phyloP scores from a whole-genome alignment of 345 rosid genomes.

The Pugionium dolabratum region DNA sequence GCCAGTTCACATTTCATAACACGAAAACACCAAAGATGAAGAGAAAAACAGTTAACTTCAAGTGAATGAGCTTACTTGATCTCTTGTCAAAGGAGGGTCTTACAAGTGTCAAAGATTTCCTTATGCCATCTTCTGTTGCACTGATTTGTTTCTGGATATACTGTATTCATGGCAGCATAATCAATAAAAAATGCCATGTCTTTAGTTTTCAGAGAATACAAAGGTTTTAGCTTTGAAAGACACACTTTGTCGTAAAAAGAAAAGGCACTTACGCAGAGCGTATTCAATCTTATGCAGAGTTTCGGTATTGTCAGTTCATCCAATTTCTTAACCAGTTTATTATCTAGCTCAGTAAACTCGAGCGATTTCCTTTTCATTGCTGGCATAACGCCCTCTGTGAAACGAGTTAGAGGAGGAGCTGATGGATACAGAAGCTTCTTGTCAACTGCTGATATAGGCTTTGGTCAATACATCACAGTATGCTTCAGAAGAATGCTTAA shows the following conservation, averaged over 20 bases:
- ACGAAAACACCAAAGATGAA: slow-evolving; percentile 17
- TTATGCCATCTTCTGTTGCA: slow-evolving; percentile 70
- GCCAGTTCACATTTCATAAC: slow-evolving; percentile 18
- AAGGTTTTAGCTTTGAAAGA: slow-evolving; percentile 25
- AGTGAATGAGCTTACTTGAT: slow-evolving; percentile 35
- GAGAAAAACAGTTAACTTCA: slow-evolving; percentile 41
- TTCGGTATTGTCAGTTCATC: slow-evolving; percentile 66
- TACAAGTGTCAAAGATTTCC: slow-evolving; percentile 69
- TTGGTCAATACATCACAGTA: slow-evolving; percentile 29
- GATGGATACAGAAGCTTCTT: slow-evolving; percentile 70
- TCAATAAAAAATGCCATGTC: not conserved
- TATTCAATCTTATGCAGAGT: slow-evolving; percentile 84
- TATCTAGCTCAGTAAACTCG: slow-evolving; percentile 55
- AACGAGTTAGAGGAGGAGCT: slow-evolving; percentile 94
- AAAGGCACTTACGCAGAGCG: slow-evolving; percentile 69
- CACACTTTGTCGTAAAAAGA: not conserved
- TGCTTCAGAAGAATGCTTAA: slow-evolving; percentile 2
- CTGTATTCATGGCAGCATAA: slow-evolving; percentile 45
- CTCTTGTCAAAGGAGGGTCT: slow-evolving; percentile 43
- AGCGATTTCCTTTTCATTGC: slow-evolving; percentile 61
- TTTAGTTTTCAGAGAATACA: not conserved
- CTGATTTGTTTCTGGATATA: slow-evolving; percentile 73
- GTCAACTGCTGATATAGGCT: slow-evolving; percentile 64
- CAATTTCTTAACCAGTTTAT: slow-evolving; percentile 52
- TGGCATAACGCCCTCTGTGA: slow-evolving; percentile 62